Evolutionary conservation across 306 rosid genomes (phyloP).

Genomic region (Fragaria nilgerrensis): DNA sequence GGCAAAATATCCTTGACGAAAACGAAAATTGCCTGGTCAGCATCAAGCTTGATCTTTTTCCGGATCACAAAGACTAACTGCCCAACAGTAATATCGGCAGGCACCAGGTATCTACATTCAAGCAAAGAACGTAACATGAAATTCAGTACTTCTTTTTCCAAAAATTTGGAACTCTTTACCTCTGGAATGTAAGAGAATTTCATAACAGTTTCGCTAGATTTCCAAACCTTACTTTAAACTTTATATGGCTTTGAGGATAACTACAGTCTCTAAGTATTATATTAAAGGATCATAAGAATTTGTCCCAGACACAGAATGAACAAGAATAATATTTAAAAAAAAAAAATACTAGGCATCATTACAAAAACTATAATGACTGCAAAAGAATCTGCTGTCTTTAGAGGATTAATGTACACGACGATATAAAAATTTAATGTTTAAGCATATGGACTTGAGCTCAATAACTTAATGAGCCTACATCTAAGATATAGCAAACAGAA

Average conservation of each 20-base stretch:
- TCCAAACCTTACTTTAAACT: background rate
- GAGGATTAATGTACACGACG: background rate
- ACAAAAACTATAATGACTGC: too few relatives aligned
- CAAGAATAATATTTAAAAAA: background rate
- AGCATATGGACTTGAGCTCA: background rate
- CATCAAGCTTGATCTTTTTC: constrained; percentile 57
- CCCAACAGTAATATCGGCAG: constrained; percentile 56
- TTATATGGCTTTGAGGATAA: background rate
- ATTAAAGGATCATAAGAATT: too few relatives aligned
- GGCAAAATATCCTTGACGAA: constrained; percentile 57
- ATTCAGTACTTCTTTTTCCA: background rate
- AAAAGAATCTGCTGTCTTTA: background rate
- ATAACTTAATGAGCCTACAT: background rate
- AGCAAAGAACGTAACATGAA: background rate
- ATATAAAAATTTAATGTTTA: background rate
- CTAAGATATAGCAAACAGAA: background rate
- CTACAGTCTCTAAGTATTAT: background rate
- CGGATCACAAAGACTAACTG: constrained; percentile 64
- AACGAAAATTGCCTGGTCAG: constrained; percentile 59
- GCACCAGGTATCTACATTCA: constrained; percentile 55
- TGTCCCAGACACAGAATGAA: background rate
- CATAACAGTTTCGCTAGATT: background rate
- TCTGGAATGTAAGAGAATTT: background rate
- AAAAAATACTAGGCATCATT: too few relatives aligned
- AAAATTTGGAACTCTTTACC: background rate